Percentiles rank a stretch among this genome's conserved stretches.
phyloP scores from a whole-genome alignment of 768 basidiomycete species.

The Tylopilus rubrobrunneus region DNA sequence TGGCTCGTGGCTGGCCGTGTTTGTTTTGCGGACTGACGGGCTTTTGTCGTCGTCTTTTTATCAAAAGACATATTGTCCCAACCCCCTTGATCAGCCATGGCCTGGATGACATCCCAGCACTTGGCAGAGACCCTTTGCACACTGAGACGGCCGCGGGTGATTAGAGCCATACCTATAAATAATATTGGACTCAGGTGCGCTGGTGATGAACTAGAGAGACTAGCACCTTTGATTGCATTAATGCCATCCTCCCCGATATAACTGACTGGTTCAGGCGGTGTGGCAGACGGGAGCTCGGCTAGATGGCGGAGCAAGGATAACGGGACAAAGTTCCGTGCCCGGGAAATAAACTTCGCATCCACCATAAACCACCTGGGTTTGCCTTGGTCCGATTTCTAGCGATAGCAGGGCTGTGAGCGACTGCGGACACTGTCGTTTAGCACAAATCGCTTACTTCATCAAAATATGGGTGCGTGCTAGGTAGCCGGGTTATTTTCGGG shows the following conservation, averaged over 20 bases:
- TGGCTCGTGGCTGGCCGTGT: not conserved
- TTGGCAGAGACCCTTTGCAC: constrained; percentile 73
- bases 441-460: constrained; percentile 49
- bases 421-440: not conserved
- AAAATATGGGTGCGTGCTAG: constrained; percentile 73
- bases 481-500: constrained; percentile 6
- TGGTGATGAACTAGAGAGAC: not conserved
- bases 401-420: not conserved
- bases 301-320: constrained; percentile 70
- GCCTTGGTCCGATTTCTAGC: constrained; percentile 71
- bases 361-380: constrained; percentile 95
- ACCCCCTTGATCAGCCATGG: constrained; percentile 69
- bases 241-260: constrained; percentile 67
- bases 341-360: constrained; percentile 62
- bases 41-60: constrained; percentile 25
- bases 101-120: constrained; percentile 60
- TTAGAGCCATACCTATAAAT: constrained; percentile 66
- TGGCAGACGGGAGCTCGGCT: constrained; percentile 35
- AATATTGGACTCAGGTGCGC: constrained; percentile 6
- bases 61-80: constrained; percentile 58
- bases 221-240: constrained; percentile 57
- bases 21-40: not conserved
- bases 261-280: constrained; percentile 49
- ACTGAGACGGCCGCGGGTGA: constrained; percentile 79
- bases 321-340: constrained; percentile 71